Percentiles rank a stretch among this genome's conserved stretches.
phyloP scores from a whole-genome alignment of 2,329 filamentous ascomycete species.

The Aspergillus aculeatinus region DNA sequence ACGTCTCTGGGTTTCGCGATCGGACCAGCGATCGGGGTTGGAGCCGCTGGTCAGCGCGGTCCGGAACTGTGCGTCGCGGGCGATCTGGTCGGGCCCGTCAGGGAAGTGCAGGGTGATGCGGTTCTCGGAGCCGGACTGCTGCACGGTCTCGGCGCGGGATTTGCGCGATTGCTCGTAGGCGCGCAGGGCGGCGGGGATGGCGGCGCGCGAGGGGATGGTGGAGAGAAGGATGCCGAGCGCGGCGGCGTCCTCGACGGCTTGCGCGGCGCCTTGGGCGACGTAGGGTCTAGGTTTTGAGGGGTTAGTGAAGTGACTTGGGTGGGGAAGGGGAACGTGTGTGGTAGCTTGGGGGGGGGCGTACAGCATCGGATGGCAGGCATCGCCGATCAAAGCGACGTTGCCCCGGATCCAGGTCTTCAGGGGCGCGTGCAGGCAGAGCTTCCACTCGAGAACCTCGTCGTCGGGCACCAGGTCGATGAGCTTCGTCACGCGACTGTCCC shows the following conservation, averaged over 20 bases:
- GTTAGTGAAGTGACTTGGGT: background rate
- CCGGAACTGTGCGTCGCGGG: conserved; percentile 42
- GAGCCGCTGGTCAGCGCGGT: conserved; percentile 25
- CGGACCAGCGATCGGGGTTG: conserved; percentile 64
- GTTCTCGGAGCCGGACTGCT: conserved; percentile 38
- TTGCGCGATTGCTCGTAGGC: conserved; percentile 42
- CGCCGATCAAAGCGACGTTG: conserved; percentile 42
- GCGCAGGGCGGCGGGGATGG: conserved; percentile 36
- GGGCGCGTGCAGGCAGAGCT: conserved; percentile 35
- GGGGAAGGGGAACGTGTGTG: background rate
- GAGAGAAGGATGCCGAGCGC: conserved; percentile 37
- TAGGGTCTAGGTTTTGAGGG: conserved; percentile 25
- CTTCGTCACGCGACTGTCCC: conserved; percentile 59
- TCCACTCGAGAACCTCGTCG: conserved; percentile 44
- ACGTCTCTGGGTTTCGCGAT: conserved; percentile 60
- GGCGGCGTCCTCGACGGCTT: conserved; percentile 46
- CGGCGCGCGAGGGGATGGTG: conserved; percentile 28
- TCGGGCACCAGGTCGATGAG: conserved; percentile 62
- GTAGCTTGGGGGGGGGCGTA: conserved; percentile 18
- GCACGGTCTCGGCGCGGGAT: conserved; percentile 39
- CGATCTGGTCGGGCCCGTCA: conserved; percentile 41
- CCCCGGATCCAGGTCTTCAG: conserved; percentile 37
- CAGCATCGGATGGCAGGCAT: conserved; percentile 49
- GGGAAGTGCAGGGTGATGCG: conserved; percentile 39
- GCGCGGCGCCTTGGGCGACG: conserved; percentile 48